Conservation (phyloP, 2,329 filamentous ascomycete genomes). For the Nemania sp. region DNA sequence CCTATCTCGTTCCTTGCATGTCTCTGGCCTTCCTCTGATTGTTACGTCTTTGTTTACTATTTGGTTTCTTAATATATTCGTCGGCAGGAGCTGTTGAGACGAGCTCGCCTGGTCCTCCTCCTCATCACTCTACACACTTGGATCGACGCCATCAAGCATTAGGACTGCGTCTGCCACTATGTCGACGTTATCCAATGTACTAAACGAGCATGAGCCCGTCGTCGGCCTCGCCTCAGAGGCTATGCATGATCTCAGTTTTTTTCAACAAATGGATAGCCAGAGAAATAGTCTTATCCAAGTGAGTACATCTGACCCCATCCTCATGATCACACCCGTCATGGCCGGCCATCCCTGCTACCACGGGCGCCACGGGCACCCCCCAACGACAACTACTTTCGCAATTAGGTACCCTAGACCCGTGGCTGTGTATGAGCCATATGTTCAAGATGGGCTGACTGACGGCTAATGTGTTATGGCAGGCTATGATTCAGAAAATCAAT, state of each 20-base stretch:
- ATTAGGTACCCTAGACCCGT: background rate
- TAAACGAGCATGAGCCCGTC: constrained; percentile 33
- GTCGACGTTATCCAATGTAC: constrained; percentile 20
- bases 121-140: too few species aligned
- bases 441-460: background rate
- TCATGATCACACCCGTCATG: background rate
- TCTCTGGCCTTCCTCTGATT: too few species aligned
- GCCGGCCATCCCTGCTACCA: background rate
- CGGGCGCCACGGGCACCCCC: too few species aligned
- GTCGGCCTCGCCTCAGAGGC: constrained; percentile 24
- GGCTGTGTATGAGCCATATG: background rate
- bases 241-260: constrained; percentile 31
- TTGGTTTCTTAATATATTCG: too few species aligned
- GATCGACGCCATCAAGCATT: background rate
- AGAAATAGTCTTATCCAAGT: constrained; percentile 39
- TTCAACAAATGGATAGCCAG: constrained; percentile 37
- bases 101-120: too few species aligned
- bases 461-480: constrained; percentile 30
- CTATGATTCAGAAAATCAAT: constrained; percentile 37
- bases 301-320: constrained; percentile 16
- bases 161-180: constrained; percentile 9
- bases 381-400: background rate
- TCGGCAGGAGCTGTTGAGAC: too few species aligned
- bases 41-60: too few species aligned
- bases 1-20: constrained; percentile 5